Base-by-base conservation (phyloP, 1,284 basidiomycete species). In the Leccinum variabile region DNA sequence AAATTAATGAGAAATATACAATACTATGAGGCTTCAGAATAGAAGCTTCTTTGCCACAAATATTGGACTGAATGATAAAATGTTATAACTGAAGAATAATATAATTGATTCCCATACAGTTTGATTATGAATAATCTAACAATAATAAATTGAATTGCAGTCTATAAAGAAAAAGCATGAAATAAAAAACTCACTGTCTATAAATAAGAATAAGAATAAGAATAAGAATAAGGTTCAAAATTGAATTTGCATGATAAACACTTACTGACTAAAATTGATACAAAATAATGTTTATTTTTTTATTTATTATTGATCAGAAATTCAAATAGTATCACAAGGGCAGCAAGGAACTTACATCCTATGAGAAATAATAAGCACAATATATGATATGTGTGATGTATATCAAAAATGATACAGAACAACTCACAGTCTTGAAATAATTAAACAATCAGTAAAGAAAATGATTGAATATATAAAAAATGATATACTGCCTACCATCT, bases 41-140 rank as follows among this genome's bases (percentile, higher is more conserved):
- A 0, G 39, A n/a, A n/a, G 39, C 0, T 41, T 41, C 13, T 0
- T 0, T 1, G 13, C 9, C 5, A n/a, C 0, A 0, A 0, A 41
- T n/a, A 41, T 13, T 10, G 4, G 16, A 41, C 39, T 41, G 0
- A 10, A n/a, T 41, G 0, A 41, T 41, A 1, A n/a, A 2, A 41
- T 41, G 16, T 41, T 5, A 41, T 41, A 5, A 10, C 4, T 5
- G n/a, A n/a, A n/a, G 1, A 0, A 3, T 13, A 22, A 46, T 46
- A 22, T 13, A 13, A 22, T 46, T 0, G 1, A 49, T 49, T 25
- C 13, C 14, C 11, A 2, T 14, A 49, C 22, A 4, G 7, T 25
- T 13, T 49, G 11, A 1, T 25, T 25, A 5, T 46, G 46, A 25
- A 49, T 14, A 5, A 49, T 49, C 46, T 49, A 1, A 25, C 18